These are phyloP conservation scores for Setaria viridis DNA, from an alignment of 202 grass and related monocot species.

Conservation along the genomic window DNA sequence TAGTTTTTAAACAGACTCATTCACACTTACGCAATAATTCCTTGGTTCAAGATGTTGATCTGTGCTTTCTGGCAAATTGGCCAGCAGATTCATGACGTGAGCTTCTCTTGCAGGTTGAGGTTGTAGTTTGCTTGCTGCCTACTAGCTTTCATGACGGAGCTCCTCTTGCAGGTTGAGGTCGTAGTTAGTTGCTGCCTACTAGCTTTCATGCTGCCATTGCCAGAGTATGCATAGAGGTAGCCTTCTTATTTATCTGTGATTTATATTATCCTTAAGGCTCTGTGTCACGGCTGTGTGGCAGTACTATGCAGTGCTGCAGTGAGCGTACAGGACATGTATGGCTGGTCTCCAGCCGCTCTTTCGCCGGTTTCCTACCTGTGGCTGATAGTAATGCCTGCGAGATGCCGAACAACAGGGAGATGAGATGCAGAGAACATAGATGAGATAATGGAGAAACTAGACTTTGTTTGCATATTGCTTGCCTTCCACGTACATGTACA, in stretches of 20 bases:
- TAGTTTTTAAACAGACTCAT: background rate
- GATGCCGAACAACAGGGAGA: background rate
- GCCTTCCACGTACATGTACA: too few species aligned
- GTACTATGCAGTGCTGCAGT: too few species aligned
- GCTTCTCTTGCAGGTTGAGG: background rate
- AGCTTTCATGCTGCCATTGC: constrained; percentile 90
- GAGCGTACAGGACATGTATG: too few species aligned
- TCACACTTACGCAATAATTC: background rate
- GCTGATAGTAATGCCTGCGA: background rate
- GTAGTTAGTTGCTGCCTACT: constrained; percentile 93
- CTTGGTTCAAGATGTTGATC: background rate
- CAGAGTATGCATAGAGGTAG: constrained; percentile 87
- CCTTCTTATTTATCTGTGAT: constrained; percentile 29
- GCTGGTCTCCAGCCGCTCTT: background rate
- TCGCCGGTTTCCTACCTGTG: background rate
- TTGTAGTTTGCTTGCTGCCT: too few species aligned
- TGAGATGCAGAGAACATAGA: background rate
- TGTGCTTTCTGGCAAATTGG: background rate
- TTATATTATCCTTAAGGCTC: background rate
- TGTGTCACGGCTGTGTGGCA: background rate
- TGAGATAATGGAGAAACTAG: background rate
- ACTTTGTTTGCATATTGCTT: background rate
- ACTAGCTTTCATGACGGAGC: too few species aligned
- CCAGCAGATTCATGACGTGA: background rate
- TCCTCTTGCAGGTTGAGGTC: constrained; percentile 77